Evolutionary conservation across 768 basidiomycete genomes (phyloP), one percentile per base, ranked within the genome.

Genomic region (Tremella yokohamensis): DNA sequence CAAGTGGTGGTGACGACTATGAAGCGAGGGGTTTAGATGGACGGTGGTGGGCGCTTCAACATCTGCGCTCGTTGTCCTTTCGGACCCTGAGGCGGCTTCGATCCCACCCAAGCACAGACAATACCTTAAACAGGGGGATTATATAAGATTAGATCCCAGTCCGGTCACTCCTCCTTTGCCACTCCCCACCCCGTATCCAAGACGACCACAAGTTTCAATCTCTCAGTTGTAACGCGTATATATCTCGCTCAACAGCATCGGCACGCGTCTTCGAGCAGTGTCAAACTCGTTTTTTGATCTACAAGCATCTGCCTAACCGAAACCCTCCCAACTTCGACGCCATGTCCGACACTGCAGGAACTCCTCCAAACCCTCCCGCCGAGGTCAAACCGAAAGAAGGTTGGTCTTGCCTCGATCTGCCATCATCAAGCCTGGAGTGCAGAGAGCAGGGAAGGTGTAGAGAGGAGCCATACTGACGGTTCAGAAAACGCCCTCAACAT

Each of bases 361-460:
- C 70, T 3, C 55, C 68, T 40, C 20, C 38, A 16, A 52, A 49
- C 12, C 63, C 65, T 1, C 37, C 48, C 2, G 56, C 65, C 4
- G 68, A 72, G 45, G 52, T 59, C 8, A 72, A 72, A 54, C 70
- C 70, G 7, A 68, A 72, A 6, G 70, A 69, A 49, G 69, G 63
- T 65, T 54, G 57, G 65, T 49, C 11, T 20, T 11, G 20, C 24
- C 22, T 49, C 22, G 7, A 19, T 1, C 47, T 25, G 15, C 18
- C 24, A 19, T 19, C 20, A n/a, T 38, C 45, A 16, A 6, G 4
- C 29, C 29, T 34, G 4, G 6, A 34, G 29, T 4, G 11, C 29
- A 11, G 6, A 34, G 11, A 34, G 29, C 6, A 34, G 29, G 11
- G 29, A 6, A n/a, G n/a, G 29, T 4, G 11, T 11, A 11, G 6